Percentiles rank a stretch among this genome's conserved stretches.
These are phyloP conservation scores for Coffea eugenioides DNA, from an alignment of 257 asterid species.

Conservation along the genomic window DNA sequence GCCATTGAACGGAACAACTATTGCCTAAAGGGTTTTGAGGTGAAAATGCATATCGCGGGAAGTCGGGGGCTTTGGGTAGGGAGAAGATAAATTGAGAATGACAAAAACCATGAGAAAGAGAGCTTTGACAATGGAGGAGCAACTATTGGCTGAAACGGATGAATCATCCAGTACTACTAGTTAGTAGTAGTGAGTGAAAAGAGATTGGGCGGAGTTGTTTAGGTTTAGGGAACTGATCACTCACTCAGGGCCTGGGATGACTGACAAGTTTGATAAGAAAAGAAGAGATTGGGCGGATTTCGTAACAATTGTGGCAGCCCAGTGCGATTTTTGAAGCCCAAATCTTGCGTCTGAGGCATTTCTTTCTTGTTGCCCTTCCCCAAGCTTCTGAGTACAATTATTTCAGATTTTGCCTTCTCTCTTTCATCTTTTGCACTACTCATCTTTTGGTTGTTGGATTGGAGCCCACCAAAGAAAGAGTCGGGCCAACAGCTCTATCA, in stretches of 20 bases:
- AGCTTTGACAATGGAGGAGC: background rate
- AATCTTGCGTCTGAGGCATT: background rate
- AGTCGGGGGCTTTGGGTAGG: background rate
- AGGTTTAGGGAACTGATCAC: too few relatives aligned
- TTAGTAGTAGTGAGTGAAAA: too few relatives aligned
- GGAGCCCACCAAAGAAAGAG: too few relatives aligned
- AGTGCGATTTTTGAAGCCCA: background rate
- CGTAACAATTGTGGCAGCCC: background rate
- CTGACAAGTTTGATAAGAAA: background rate
- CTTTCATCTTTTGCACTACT: too few relatives aligned
- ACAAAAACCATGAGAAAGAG: too few relatives aligned
- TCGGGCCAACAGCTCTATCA: too few relatives aligned
- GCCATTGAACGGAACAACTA: constrained; percentile 34
- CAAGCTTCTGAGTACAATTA: too few relatives aligned
- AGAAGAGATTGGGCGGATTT: background rate
- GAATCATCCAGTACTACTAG: too few relatives aligned
- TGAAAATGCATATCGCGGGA: background rate
- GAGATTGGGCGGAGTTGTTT: too few relatives aligned
- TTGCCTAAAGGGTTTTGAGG: constrained; percentile 1
- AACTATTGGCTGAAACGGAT: too few relatives aligned
- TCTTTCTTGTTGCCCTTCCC: background rate
- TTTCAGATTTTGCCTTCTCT: too few relatives aligned
- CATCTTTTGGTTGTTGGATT: too few relatives aligned
- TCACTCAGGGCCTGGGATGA: background rate
- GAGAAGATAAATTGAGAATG: background rate